These are phyloP conservation scores for Solanum gandarillasii DNA, from an alignment of 257 asterid species.

Conservation along the genomic window DNA sequence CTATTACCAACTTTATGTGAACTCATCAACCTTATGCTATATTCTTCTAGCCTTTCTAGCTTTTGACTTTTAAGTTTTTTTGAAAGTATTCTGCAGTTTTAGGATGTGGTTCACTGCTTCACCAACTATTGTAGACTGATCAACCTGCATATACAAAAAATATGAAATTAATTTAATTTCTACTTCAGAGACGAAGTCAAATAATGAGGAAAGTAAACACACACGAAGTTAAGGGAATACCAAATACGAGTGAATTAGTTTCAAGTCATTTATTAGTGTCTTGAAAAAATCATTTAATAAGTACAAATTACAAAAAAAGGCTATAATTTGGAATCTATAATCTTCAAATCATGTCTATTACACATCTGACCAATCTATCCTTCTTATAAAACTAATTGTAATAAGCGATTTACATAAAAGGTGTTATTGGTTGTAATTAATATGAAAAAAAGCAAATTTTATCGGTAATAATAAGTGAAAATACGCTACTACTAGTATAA, in stretches of 20 bases:
- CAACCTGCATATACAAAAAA: slow-evolving; percentile 29
- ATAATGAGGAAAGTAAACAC: not conserved
- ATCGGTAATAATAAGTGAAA: not conserved
- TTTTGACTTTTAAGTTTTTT: slow-evolving; percentile 35
- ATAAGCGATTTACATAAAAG: not conserved
- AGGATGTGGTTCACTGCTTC: slow-evolving; percentile 55
- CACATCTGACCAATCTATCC: not conserved
- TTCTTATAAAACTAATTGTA: not conserved
- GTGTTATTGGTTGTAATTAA: not conserved
- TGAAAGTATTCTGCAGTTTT: slow-evolving; percentile 20
- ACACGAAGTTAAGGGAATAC: not conserved
- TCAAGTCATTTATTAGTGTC: not conserved
- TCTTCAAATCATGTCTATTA: not conserved
- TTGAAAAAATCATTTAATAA: not conserved
- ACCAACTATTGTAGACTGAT: slow-evolving; percentile 73
- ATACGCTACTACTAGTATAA: not conserved
- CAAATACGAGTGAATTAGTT: too few relatives aligned
- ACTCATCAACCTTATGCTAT: not conserved
- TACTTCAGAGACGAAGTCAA: not conserved
- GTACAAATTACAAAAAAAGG: too few relatives aligned
- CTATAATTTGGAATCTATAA: too few relatives aligned
- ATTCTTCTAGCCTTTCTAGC: slow-evolving; percentile 18
- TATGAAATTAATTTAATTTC: not conserved
- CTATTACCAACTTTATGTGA: slow-evolving; percentile 4
- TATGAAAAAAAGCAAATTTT: not conserved